A percentile compares a stretch with the other conserved stretches of the same genome.
Conservation (phyloP, 2,329 filamentous ascomycete species). For the Chaetomiaceae sp. region DNA sequence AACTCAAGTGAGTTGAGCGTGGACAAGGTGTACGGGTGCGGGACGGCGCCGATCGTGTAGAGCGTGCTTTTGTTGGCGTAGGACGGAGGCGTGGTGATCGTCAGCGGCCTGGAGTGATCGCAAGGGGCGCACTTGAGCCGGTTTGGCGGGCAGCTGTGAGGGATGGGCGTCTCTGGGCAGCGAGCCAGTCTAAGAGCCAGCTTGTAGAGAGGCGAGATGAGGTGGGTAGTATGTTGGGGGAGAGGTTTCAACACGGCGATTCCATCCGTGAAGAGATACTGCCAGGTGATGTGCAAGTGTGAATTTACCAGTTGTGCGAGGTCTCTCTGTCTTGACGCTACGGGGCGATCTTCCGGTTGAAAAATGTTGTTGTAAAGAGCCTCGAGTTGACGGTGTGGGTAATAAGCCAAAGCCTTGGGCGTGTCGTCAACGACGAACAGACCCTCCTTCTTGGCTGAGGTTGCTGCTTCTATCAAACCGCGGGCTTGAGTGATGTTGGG, state of each 20-base stretch:
- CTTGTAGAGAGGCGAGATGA: conserved; percentile 63
- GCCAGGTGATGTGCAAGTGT: conserved; percentile 81
- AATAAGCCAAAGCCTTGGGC: conserved; percentile 68
- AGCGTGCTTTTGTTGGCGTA: conserved; percentile 66
- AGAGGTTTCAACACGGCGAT: conserved; percentile 78
- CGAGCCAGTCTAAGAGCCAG: conserved; percentile 69
- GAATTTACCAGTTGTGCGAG: conserved; percentile 73
- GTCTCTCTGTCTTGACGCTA: conserved; percentile 53
- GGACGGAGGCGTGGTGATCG: conserved; percentile 57
- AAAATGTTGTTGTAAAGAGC: conserved; percentile 62
- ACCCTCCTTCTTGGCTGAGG: conserved; percentile 33
- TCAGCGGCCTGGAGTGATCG: conserved; percentile 55
- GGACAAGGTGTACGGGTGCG: conserved; percentile 82
- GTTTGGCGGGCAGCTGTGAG: conserved; percentile 79
- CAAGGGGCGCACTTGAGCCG: conserved; percentile 68
- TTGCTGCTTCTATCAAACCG: conserved; percentile 51
- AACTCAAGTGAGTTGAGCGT: conserved; percentile 59
- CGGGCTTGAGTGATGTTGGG: conserved; percentile 51
- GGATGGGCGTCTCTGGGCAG: conserved; percentile 68
- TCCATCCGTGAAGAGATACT: conserved; percentile 68
- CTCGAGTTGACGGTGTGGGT: conserved; percentile 57
- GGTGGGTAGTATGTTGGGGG: conserved; percentile 64
- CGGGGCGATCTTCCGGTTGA: conserved; percentile 52
- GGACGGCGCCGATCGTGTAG: conserved; percentile 81
- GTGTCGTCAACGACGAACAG: conserved; percentile 60